Evolutionary conservation across 306 rosid genomes (phyloP).

Genomic region (Crataegus laevigata): DNA sequence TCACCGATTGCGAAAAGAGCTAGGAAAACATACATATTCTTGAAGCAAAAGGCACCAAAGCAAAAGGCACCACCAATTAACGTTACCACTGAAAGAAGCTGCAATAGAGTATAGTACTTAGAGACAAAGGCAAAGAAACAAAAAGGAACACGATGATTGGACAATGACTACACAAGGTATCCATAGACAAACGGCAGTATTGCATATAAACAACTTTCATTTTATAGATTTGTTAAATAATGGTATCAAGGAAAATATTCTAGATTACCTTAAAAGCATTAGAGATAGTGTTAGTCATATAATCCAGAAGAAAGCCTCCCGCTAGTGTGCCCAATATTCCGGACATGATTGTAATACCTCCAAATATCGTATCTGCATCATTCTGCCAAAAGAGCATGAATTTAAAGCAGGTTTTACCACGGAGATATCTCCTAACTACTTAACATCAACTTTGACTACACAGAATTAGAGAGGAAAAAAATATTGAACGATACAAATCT

Average conservation of each 20-base stretch:
- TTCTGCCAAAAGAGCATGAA: conserved; percentile 36
- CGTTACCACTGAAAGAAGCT: conserved; percentile 68
- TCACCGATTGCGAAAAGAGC: conserved; percentile 67
- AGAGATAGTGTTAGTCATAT: conserved; percentile 45
- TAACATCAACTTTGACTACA: background rate
- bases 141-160: background rate
- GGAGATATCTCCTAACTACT: background rate
- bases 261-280: conserved; percentile 81
- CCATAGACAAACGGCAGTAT: background rate
- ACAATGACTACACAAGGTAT: background rate
- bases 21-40: conserved; percentile 66
- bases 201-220: background rate
- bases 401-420: conserved; percentile 11
- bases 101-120: conserved; percentile 11
- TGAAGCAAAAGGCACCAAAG: conserved; percentile 62
- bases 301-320: conserved; percentile 69
- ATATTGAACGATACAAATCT: conserved; percentile 7
- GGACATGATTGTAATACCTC: conserved; percentile 67
- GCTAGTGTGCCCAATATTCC: conserved; percentile 75
- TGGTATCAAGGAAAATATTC: background rate
- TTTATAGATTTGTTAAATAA: background rate
- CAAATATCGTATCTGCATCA: conserved; percentile 73
- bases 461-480: background rate
- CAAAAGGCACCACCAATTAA: conserved; percentile 61
- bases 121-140: background rate